These are phyloP conservation scores for Erigeron canadensis DNA, from an alignment of 129 eudicot species.

Conservation along the genomic window DNA sequence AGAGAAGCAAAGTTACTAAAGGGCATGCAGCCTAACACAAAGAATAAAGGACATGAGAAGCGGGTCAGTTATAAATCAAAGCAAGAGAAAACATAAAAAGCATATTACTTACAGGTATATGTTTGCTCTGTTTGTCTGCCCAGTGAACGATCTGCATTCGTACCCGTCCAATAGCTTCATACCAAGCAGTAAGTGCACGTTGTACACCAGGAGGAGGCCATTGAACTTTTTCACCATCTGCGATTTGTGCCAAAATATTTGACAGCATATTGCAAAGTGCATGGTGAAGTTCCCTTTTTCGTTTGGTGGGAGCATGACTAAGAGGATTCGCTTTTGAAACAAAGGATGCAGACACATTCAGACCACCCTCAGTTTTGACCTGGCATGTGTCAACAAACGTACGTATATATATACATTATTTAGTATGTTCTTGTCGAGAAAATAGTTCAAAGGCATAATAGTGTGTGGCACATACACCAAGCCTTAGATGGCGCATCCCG, in stretches of 20 bases:
- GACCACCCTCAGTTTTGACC: slow-evolving; percentile 91
- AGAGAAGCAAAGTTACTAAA: slow-evolving; percentile 85
- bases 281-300: slow-evolving; percentile 93
- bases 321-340: slow-evolving; percentile 93
- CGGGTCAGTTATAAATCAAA: slow-evolving; percentile 14
- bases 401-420: neutral
- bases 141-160: slow-evolving; percentile 74
- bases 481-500: slow-evolving; percentile 92
- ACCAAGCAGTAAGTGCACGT: slow-evolving; percentile 81
- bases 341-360: slow-evolving; percentile 86
- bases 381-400: slow-evolving; percentile 28
- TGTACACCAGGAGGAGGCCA: slow-evolving; percentile 94
- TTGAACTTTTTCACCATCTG: slow-evolving; percentile 82
- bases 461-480: slow-evolving; percentile 57
- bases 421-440: neutral
- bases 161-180: slow-evolving; percentile 89
- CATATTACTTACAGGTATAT: slow-evolving; percentile 66
- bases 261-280: slow-evolving; percentile 90
- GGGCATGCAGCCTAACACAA: slow-evolving; percentile 75
- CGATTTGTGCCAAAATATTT: slow-evolving; percentile 74
- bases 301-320: slow-evolving; percentile 76
- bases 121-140: slow-evolving; percentile 96
- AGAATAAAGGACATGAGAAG: neutral
- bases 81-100: neutral
- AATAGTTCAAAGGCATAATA: neutral